Base-by-base conservation (phyloP, 208 protist genomes). In the Trypanosoma scelopori region DNA sequence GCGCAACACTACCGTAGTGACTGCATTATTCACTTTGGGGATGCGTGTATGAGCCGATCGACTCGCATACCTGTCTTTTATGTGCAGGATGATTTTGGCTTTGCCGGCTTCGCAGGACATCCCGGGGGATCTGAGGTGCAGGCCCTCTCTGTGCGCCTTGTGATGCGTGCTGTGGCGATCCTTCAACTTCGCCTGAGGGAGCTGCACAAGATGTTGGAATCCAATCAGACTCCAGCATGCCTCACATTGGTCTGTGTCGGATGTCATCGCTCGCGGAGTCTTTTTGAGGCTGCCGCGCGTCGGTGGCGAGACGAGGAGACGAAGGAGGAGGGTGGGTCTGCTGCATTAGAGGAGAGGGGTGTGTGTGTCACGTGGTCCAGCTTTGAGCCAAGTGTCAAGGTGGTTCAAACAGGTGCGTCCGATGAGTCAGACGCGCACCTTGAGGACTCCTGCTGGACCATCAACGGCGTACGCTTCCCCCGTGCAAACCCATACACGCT, bases 11-110 rank as follows among this genome's bases (percentile, higher is more conserved):
- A 92, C 73, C 37, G 55, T 20, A 73, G 74, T 13, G 85, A 97
- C 27, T 90, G 79, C 57, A 92, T 97, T 58, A 74, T 97, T 55
- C 91, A 97, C 74, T 97, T 93, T 79, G 93, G 93, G 4, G 75
- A 89, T 20, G 85, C 91, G 18, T 97, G 93, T 74, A 83, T 92
- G 75, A 97, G 85, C 60, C 74, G 76, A 39, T 84, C 80, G n/a
- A 84, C 84, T 12, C 75, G 88, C 12, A 77, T 94, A 27, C 91
- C 91, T 11, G 84, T 95, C 2, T 81, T 87, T 51, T 95, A 95
- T 55, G 67, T 94, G 0, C 82, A 91, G 12, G 74, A 81, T 3
- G 43, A 47, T 15, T 91, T 92, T 65, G 43, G 69, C 27, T 76
- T 90, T 41, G 20, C 45, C 27, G 63, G 58, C 0, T 16, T 79